Conservation (phyloP, 495 filamentous ascomycete genomes). For the Articulospora tetracladia region DNA sequence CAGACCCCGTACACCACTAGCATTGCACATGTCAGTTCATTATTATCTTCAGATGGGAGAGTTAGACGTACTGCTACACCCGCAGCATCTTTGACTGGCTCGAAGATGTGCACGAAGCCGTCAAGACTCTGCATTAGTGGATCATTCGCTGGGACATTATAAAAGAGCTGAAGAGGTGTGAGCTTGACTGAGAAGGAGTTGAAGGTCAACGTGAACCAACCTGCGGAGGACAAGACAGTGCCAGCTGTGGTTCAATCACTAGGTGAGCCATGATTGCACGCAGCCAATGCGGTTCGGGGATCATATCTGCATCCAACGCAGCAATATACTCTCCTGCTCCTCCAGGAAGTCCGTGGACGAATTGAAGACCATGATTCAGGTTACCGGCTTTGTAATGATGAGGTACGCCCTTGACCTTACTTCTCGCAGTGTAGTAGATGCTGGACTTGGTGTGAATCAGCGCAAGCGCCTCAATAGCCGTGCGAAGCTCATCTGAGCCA, state of each 20-base stretch:
- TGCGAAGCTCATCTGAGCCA: constrained; percentile 29
- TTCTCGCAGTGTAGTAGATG: constrained; percentile 40
- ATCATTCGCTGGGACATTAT: constrained; percentile 46
- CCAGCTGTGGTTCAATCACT: constrained; percentile 39
- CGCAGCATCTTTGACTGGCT: constrained; percentile 45
- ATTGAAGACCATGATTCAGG: constrained; percentile 44
- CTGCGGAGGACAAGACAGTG: constrained; percentile 42
- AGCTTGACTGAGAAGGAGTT: background rate
- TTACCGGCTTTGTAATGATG: constrained; percentile 55
- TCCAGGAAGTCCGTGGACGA: constrained; percentile 31
- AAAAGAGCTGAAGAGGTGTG: constrained; percentile 37
- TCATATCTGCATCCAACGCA: constrained; percentile 53
- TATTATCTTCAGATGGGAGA: too few species aligned
- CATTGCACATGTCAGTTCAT: too few species aligned
- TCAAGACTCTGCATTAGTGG: constrained; percentile 43
- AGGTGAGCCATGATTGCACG: constrained; percentile 44
- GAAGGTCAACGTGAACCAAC: background rate
- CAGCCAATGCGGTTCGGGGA: constrained; percentile 49
- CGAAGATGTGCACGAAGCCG: constrained; percentile 43
- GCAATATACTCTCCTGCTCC: constrained; percentile 44
- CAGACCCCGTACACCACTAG: constrained; percentile 49
- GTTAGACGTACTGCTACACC: constrained; percentile 29
- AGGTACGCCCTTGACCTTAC: constrained; percentile 40
- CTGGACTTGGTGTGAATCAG: constrained; percentile 28
- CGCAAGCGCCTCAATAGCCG: constrained; percentile 21